Conservation (phyloP, 2,329 filamentous ascomycete genomes). For the Claviceps fusiformis region DNA sequence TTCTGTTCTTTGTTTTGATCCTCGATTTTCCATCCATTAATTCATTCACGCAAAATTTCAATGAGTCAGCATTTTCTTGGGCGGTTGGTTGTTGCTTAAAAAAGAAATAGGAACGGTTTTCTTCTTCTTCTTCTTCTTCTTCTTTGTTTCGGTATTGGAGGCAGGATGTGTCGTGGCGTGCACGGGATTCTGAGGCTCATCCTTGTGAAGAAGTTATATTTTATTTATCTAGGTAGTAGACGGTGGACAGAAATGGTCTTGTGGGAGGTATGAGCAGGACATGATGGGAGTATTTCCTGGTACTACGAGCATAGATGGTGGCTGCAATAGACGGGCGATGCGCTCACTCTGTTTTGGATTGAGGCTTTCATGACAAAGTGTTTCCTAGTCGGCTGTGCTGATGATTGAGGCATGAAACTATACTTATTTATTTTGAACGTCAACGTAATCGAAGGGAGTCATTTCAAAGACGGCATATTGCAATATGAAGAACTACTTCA, state of each 20-base stretch:
- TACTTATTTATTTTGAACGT: no score
- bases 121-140: no score
- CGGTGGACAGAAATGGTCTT: not conserved
- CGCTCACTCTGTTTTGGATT: constrained; percentile 3
- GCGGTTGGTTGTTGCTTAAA: constrained; percentile 5
- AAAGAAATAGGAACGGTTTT: constrained; percentile 1
- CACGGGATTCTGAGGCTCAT: not conserved
- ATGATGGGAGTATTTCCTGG: not conserved
- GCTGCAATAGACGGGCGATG: constrained; percentile 11
- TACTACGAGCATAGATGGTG: not conserved
- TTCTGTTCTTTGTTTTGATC: not conserved
- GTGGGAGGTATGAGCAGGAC: not conserved
- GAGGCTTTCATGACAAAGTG: no score
- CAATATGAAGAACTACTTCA: no score
- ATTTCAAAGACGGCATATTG: no score
- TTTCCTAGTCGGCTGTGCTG: no score
- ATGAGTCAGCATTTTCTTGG: constrained; percentile 5
- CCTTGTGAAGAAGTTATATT: not conserved
- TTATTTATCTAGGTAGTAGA: not conserved
- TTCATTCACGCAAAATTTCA: not conserved
- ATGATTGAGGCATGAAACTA: no score
- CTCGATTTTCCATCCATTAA: not conserved
- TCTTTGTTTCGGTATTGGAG: not conserved
- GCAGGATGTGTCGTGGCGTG: not conserved
- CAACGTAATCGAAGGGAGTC: no score